Base-by-base conservation (phyloP, 148 eudicot genomes). In the Heliosperma pusillum region DNA sequence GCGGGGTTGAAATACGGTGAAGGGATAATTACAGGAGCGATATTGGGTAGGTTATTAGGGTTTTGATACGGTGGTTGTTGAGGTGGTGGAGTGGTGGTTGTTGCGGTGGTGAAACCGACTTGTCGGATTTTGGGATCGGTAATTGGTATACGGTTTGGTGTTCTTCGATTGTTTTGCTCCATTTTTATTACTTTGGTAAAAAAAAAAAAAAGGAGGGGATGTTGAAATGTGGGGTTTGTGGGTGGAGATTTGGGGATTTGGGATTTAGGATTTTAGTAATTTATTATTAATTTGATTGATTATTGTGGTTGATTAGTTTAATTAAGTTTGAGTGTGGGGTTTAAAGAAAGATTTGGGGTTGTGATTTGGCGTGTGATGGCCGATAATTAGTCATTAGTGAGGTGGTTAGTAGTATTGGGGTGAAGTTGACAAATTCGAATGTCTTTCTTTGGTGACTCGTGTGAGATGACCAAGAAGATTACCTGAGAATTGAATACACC, bases 11-110 rank as follows among this genome's bases (percentile, higher is more conserved):
- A 40, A 67, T 24, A 59, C 15, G 74, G 78, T 2, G 85, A 72
- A 26, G 90, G 90, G 25, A 86, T 86, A 87, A 88, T 88, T 6
- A 85, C 85, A 5, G 90, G 90, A 55, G 85, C 80, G 10, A 83
- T 66, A 21, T 77, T 72, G 66, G 78, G 66, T 15, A 59, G 15
- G 25, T 19, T 29, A 33, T 40, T 66, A 40, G 70, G 71, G 71
- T 40, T 44, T 47, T 47, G 85, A 79, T 10, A 79, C 72, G 19
- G 84, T n/a, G 78, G 30, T 11, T 40, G 25, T 7, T 13, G 55
- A 3, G 86, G 30, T 25, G 76, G 68, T 50, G 80, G 79, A 25
- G 76, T 13, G 5, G 59, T 26, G 7, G 45, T 59, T 0, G 53
- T 53, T 50, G 75, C 36, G 67, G 71, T 21, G 59, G 58, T 66